A percentile compares a stretch with the other conserved stretches of the same genome.
These are phyloP conservation scores for Exophiala sp. DNA, from an alignment of 2,329 filamentous ascomycete genomes.

Conservation along the genomic window DNA sequence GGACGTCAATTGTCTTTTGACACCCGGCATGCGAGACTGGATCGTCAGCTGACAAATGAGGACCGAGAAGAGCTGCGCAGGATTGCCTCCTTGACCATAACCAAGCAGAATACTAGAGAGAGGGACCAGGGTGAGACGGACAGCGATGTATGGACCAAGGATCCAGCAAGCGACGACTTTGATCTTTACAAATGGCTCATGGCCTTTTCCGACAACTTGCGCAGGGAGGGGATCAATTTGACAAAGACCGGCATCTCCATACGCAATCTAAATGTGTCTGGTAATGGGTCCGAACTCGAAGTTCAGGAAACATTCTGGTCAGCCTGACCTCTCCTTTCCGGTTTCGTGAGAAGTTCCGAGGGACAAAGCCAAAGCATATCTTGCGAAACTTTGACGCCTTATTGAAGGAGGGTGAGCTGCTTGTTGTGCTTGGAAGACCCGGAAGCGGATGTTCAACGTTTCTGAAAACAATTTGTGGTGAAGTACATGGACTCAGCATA, in stretches of 20 bases:
- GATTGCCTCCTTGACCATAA: no score
- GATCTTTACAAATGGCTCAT: no score
- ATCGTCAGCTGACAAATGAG: no score
- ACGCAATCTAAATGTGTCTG: conserved; percentile 39
- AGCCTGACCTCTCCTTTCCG: conserved; percentile 38
- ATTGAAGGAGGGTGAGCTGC: conserved; percentile 55
- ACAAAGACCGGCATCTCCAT: conserved; percentile 36
- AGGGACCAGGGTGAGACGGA: no score
- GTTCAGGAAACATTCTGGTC: conserved; percentile 43
- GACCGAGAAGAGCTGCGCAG: no score
- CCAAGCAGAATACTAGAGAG: no score
- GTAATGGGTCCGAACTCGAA: conserved; percentile 36
- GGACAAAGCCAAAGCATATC: conserved; percentile 49
- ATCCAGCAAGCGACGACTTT: no score
- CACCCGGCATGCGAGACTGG: no score
- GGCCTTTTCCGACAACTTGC: no score
- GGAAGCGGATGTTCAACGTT: conserved; percentile 68
- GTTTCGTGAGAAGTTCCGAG: conserved; percentile 30
- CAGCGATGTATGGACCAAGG: no score
- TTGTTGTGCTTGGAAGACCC: conserved; percentile 54
- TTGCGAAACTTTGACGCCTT: conserved; percentile 63
- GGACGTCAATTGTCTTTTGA: no score
- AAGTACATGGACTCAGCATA: conserved; percentile 72
- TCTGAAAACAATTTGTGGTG: conserved; percentile 75
- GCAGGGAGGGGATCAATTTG: no score